Evolutionary conservation across 306 rosid species (phyloP).

Genomic region (Corylus avellana): DNA sequence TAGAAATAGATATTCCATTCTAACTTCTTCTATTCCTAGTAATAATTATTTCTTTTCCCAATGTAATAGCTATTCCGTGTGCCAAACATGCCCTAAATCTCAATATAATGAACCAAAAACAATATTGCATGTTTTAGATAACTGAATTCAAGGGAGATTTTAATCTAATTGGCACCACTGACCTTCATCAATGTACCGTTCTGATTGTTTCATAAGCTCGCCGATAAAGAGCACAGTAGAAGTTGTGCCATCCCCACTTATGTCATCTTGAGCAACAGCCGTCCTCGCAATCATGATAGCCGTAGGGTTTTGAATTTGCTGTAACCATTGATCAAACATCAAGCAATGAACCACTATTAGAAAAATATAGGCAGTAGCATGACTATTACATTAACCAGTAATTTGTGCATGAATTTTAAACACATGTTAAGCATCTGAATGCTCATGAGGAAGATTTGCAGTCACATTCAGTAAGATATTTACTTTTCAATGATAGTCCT

Average conservation of each 20-base stretch:
- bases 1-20: too few species aligned
- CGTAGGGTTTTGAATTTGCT: slow-evolving; percentile 99
- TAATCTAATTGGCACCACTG: background rate
- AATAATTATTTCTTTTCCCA: too few species aligned
- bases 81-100: too few species aligned
- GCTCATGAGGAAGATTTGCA: background rate
- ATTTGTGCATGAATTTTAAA: background rate
- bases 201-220: slow-evolving; percentile 96
- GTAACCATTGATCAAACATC: slow-evolving; percentile 19
- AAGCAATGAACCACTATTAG: background rate
- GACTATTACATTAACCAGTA: background rate
- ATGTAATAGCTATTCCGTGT: too few species aligned
- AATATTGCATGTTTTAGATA: background rate
- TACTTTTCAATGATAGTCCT: background rate
- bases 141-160: background rate
- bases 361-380: background rate
- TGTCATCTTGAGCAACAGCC: slow-evolving; percentile 96
- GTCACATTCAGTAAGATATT: background rate
- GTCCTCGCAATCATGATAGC: slow-evolving; percentile 99
- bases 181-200: slow-evolving; percentile 92
- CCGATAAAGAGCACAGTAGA: slow-evolving; percentile 94
- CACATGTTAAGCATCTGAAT: background rate
- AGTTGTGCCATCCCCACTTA: slow-evolving; percentile 95
- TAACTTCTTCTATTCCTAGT: too few species aligned
- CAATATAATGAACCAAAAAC: background rate